phyloP scores from a whole-genome alignment of 441 rosid genomes.

The Populus tomentosa region DNA sequence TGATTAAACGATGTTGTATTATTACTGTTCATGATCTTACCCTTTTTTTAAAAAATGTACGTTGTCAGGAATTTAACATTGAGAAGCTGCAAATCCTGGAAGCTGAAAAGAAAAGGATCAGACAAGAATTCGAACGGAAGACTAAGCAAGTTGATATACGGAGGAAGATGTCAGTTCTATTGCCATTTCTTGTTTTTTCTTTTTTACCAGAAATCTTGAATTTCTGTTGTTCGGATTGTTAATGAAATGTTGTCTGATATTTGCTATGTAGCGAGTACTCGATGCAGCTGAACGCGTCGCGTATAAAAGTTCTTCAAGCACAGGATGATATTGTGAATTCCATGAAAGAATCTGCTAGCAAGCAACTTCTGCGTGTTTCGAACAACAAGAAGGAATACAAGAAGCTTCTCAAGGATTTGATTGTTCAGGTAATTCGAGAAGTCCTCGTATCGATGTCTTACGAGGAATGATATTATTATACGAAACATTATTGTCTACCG shows the following conservation, averaged over 20 bases:
- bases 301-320: conserved; percentile 57
- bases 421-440: conserved; percentile 30
- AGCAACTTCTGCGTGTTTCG: conserved; percentile 27
- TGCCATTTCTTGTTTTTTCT: neutral
- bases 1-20: neutral
- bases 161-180: conserved; percentile 44
- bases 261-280: conserved; percentile 53
- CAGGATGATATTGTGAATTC: conserved; percentile 57
- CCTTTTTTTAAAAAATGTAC: no score
- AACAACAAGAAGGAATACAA: conserved; percentile 30
- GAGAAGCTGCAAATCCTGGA: conserved; percentile 67
- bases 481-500: neutral
- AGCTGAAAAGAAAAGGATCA: conserved; percentile 52
- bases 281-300: conserved; percentile 53
- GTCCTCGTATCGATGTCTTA: neutral
- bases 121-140: conserved; percentile 62
- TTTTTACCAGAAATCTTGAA: neutral
- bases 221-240: neutral
- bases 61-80: conserved; percentile 60
- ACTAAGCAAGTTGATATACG: conserved; percentile 60
- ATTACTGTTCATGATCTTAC: neutral
- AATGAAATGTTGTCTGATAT: neutral
- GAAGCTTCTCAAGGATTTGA: conserved; percentile 31
- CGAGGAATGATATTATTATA: neutral
- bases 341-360: conserved; percentile 37